A percentile compares a stretch with the other conserved stretches of the same genome.
These are phyloP conservation scores for Phialophora macrospora DNA, from an alignment of 2,329 filamentous ascomycete genomes.

Conservation along the genomic window DNA sequence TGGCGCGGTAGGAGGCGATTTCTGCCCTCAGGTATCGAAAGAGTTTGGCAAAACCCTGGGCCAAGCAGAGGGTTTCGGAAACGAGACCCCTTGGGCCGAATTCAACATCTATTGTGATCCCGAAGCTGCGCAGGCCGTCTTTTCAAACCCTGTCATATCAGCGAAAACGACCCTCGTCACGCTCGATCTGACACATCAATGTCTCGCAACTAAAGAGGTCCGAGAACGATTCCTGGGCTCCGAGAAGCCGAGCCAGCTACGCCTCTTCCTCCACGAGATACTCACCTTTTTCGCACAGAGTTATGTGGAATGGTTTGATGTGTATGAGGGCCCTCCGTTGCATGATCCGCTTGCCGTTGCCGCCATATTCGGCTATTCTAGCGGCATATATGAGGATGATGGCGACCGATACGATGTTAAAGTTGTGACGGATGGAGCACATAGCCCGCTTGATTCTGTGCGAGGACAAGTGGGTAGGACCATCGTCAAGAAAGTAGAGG, in stretches of 20 bases:
- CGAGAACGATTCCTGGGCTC: constrained; percentile 70
- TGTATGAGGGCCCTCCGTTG: constrained; percentile 79
- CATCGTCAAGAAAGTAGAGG: constrained; percentile 38
- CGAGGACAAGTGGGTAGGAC: constrained; percentile 24
- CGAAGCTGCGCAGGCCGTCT: constrained; percentile 77
- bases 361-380: constrained; percentile 69
- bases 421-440: constrained; percentile 45
- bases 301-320: constrained; percentile 78
- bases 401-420: constrained; percentile 53
- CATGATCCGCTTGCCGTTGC: constrained; percentile 92
- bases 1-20: constrained; percentile 78
- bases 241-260: constrained; percentile 56
- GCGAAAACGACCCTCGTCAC: constrained; percentile 80
- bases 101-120: constrained; percentile 92
- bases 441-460: constrained; percentile 22
- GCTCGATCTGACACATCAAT: constrained; percentile 86
- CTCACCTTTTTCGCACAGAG: constrained; percentile 87
- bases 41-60: constrained; percentile 56
- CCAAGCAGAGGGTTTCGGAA: constrained; percentile 54
- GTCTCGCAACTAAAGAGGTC: constrained; percentile 76
- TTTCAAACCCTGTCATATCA: constrained; percentile 70
- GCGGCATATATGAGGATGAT: constrained; percentile 56
- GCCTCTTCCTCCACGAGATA: constrained; percentile 82
- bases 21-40: constrained; percentile 74
- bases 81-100: constrained; percentile 69